Base-by-base conservation (phyloP, 805 yeast species). In the Saturnispora serradocipensis region DNA sequence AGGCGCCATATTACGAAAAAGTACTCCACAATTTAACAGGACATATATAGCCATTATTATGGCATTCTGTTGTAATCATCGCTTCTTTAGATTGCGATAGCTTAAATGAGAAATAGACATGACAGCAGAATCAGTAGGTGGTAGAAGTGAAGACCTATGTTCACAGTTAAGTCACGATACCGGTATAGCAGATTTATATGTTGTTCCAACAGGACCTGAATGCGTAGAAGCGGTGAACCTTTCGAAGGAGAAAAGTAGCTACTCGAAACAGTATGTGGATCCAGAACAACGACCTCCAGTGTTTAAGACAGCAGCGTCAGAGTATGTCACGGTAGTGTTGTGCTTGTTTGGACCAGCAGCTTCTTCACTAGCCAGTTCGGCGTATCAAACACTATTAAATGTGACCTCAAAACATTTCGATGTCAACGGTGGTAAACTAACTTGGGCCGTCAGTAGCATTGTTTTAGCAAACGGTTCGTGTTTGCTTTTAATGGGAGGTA, bases 381-480 rank as follows among this genome's bases (percentile, higher is more conserved):
- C 68, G 25, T 67, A 65, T 52, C 73, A 67, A 50, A 59, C 72
- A 3, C 65, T 74, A 18, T 58, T 75, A 25, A 61, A 67, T 13
- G 58, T 62, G 15, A 63, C 72, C 1, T 68, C 71, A 11, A 60
- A 62, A 10, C 58, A 66, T 36, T 75, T 74, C 51, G 51, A 59
- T 20, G 63, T 71, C 13, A 48, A 57, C 11, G 78, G 76, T 42
- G 76, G 77, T 38, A 53, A 61, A 30, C 56, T 75, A 20, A 69
- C 76, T 2, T 75, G 80, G 80, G 62, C 70, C 16, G 65, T 69
- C 8, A 64, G 72, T 8, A 61, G 74, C 16, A 68, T 73, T 22
- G 63, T 64, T 46, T 61, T 75, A 13, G 75, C 76, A 4, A 68
- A 68, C 47, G 79, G 78, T 7, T 63, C 76, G 3, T 66, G 71